phyloP scores from a whole-genome alignment of 345 rosid genomes.

The Carallia brachiata region DNA sequence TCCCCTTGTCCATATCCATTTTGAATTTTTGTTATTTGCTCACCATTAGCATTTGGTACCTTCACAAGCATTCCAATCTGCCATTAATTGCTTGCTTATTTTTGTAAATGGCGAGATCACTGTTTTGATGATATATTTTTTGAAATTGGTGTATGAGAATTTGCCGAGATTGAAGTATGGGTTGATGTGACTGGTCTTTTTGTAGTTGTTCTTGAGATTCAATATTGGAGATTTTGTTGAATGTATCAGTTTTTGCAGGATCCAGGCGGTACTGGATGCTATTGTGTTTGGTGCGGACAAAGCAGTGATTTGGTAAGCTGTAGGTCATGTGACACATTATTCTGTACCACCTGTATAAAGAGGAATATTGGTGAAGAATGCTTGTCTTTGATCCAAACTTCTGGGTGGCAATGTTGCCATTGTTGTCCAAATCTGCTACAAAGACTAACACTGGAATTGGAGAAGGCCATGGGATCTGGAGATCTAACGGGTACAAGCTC shows the following conservation, averaged over 20 bases:
- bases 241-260: slow-evolving; percentile 48
- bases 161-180: neutral
- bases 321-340: slow-evolving; percentile 66
- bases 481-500: slow-evolving; percentile 44
- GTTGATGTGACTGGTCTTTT: neutral
- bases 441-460: slow-evolving; percentile 60
- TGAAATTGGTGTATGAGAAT: too few species aligned
- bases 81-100: too few species aligned
- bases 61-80: too few species aligned
- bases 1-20: too few species aligned
- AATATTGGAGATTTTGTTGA: slow-evolving; percentile 16
- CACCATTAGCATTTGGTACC: too few species aligned
- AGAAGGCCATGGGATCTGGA: slow-evolving; percentile 60
- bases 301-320: slow-evolving; percentile 66
- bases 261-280: slow-evolving; percentile 57
- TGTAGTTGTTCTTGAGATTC: neutral
- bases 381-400: slow-evolving; percentile 55
- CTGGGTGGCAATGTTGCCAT: slow-evolving; percentile 83
- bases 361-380: slow-evolving; percentile 77
- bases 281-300: slow-evolving; percentile 93
- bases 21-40: too few species aligned
- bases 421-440: slow-evolving; percentile 76
- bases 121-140: too few species aligned
- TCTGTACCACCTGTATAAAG: slow-evolving; percentile 71
- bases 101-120: too few species aligned